Percentiles rank a stretch among this genome's conserved stretches.
These are phyloP conservation scores for Brassica incana DNA, from an alignment of 345 rosid species.

Conservation along the genomic window DNA sequence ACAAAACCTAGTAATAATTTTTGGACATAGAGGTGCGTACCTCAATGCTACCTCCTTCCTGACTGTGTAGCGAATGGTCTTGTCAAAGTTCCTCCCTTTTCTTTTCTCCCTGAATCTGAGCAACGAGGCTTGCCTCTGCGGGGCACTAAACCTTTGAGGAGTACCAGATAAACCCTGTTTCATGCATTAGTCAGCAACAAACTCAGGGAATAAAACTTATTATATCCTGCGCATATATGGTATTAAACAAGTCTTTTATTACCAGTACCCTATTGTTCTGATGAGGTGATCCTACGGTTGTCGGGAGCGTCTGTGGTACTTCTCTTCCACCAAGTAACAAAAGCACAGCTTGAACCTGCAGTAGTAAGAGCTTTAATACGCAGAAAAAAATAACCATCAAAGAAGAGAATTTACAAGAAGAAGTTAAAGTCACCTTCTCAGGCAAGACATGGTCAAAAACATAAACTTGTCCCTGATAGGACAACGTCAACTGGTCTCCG, in stretches of 20 bases:
- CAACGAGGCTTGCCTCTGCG: slow-evolving; percentile 59
- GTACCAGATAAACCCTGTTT: slow-evolving; percentile 51
- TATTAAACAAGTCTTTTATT: slow-evolving; percentile 9
- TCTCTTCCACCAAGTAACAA: slow-evolving; percentile 60
- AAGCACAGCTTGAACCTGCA: slow-evolving; percentile 71
- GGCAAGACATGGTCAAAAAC: slow-evolving; percentile 65
- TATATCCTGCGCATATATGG: background rate
- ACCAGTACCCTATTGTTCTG: slow-evolving; percentile 48
- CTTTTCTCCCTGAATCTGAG: slow-evolving; percentile 63
- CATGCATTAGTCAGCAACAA: slow-evolving; percentile 31
- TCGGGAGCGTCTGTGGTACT: slow-evolving; percentile 47
- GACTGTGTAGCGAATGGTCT: slow-evolving; percentile 61
- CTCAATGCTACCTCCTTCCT: slow-evolving; percentile 70
- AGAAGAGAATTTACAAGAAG: background rate
- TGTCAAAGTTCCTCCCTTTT: slow-evolving; percentile 59
- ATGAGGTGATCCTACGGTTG: slow-evolving; percentile 38
- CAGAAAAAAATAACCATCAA: background rate
- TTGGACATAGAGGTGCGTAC: slow-evolving; percentile 42
- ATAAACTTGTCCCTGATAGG: slow-evolving; percentile 79
- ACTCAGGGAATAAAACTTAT: background rate
- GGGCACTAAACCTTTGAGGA: slow-evolving; percentile 56
- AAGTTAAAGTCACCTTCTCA: slow-evolving; percentile 51
- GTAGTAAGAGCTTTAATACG: background rate
- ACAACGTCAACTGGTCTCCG: slow-evolving; percentile 66
- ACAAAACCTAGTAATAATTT: slow-evolving; percentile 3